These are phyloP conservation scores for Moesziomyces globuligerus DNA, from an alignment of 1,284 basidiomycete genomes.

Conservation along the genomic window DNA sequence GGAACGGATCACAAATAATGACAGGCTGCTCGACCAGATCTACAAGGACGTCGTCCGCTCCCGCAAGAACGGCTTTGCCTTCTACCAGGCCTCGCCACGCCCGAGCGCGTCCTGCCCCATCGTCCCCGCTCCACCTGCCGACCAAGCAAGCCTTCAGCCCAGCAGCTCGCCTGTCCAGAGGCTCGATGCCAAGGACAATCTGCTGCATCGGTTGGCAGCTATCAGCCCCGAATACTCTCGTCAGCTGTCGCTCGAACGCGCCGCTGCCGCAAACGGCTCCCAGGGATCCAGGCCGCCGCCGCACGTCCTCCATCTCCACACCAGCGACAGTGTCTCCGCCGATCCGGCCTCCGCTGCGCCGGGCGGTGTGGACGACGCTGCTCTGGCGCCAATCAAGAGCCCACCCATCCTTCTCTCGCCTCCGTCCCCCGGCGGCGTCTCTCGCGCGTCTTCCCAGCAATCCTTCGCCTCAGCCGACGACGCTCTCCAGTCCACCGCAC, in stretches of 20 bases:
- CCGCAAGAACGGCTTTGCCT: constrained; percentile 59
- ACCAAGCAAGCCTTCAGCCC: neutral
- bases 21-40: constrained; percentile 60
- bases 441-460: constrained; percentile 29
- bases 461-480: constrained; percentile 39
- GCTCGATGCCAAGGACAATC: constrained; percentile 15
- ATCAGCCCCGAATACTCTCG: constrained; percentile 49
- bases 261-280: constrained; percentile 12
- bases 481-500: constrained; percentile 3
- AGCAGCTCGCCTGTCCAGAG: no score
- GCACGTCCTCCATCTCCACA: constrained; percentile 27
- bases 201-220: constrained; percentile 39
- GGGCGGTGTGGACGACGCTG: neutral
- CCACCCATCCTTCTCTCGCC: constrained; percentile 49
- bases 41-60: constrained; percentile 60
- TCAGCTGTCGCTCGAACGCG: constrained; percentile 30
- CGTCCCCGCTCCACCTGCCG: constrained; percentile 13
- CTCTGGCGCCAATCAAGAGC: constrained; percentile 31
- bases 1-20: constrained; percentile 31
- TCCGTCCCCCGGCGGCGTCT: constrained; percentile 40
- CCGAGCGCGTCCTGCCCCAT: constrained; percentile 44
- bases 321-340: constrained; percentile 3
- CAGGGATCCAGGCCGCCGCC: constrained; percentile 9
- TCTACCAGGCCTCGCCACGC: constrained; percentile 48
- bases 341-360: neutral